phyloP scores from a whole-genome alignment of 768 basidiomycete genomes.

The Phaeotremella fagi region DNA sequence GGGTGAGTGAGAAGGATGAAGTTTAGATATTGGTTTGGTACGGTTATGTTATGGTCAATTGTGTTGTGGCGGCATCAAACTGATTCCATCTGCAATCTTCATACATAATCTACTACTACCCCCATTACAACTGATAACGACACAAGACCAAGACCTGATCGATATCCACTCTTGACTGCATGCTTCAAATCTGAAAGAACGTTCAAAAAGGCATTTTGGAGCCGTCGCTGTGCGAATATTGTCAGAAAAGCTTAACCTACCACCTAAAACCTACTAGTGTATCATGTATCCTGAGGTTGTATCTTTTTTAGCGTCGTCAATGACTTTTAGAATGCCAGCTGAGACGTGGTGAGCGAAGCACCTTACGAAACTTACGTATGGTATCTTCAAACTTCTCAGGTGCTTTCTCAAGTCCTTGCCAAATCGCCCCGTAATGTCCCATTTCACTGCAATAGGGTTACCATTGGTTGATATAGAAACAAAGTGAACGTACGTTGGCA shows the following conservation, averaged over 20 bases:
- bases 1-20: background rate
- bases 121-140: too few species aligned
- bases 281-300: background rate
- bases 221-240: too few species aligned
- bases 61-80: too few species aligned
- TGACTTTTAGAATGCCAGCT: conserved; percentile 7
- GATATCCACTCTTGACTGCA: too few species aligned
- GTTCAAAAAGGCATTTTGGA: too few species aligned
- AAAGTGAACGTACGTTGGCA: conserved; percentile 13
- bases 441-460: background rate
- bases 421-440: conserved; percentile 8
- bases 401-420: conserved; percentile 5
- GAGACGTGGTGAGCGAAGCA: too few species aligned
- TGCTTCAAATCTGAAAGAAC: too few species aligned
- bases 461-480: background rate
- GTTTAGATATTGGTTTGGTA: background rate
- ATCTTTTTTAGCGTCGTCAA: conserved; percentile 2
- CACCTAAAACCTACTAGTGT: conserved; percentile 6
- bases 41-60: too few species aligned
- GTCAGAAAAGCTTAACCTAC: too few species aligned
- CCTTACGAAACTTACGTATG: background rate
- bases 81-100: too few species aligned
- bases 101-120: too few species aligned
- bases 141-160: too few species aligned
- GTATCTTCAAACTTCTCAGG: conserved; percentile 3